These are phyloP conservation scores for Saussurea involucrata DNA, from an alignment of 129 eudicot genomes.

Conservation along the genomic window DNA sequence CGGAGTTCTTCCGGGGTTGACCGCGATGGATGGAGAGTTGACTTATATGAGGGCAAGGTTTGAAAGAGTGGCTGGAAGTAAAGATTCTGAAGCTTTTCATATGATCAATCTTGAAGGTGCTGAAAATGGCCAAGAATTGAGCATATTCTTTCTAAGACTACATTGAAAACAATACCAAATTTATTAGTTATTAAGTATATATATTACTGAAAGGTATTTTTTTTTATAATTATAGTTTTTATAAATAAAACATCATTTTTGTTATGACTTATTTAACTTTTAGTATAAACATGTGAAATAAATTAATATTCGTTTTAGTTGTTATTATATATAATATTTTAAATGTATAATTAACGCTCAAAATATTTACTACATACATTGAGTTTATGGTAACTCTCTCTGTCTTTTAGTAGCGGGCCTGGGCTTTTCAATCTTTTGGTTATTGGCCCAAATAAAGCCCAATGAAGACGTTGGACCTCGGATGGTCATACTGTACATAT, in stretches of 20 bases:
- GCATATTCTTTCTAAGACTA: conserved; percentile 71
- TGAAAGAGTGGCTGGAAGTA: conserved; percentile 72
- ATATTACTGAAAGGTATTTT: not conserved
- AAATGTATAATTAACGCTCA: not conserved
- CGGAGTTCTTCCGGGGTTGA: conserved; percentile 70
- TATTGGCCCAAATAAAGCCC: not conserved
- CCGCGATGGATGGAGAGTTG: conserved; percentile 57
- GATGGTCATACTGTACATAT: not conserved
- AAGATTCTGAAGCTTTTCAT: conserved; percentile 74
- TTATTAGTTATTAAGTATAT: not conserved
- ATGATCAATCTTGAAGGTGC: conserved; percentile 91
- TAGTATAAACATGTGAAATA: not conserved
- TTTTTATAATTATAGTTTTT: not conserved
- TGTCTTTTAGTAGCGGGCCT: not conserved
- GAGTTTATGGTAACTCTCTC: not conserved
- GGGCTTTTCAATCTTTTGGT: not conserved
- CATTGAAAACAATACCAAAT: conserved; percentile 12
- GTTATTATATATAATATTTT: too few species aligned
- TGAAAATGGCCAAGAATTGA: conserved; percentile 61
- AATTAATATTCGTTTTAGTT: not conserved
- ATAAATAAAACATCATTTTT: not conserved
- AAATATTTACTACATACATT: not conserved
- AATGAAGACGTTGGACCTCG: not conserved
- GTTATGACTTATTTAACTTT: not conserved
- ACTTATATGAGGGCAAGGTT: conserved; percentile 86